Evolutionary conservation across 208 protist species (phyloP).

Genomic region (Acanthamoeba royreba): DNA sequence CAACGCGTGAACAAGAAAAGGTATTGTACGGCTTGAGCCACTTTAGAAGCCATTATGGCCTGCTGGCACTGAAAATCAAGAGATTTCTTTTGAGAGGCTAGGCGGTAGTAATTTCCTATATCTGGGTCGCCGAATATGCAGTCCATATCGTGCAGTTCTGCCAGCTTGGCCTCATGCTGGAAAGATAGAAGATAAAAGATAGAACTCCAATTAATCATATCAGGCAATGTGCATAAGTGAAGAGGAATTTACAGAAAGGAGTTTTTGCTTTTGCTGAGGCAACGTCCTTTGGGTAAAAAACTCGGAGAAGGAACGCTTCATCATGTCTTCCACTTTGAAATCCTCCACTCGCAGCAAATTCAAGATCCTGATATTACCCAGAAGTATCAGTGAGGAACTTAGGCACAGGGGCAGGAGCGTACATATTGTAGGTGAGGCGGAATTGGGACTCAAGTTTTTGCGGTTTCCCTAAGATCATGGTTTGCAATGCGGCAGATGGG

Average conservation of each 20-base stretch:
- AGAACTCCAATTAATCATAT: too few relatives aligned
- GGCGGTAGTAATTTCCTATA: slow-evolving; percentile 72
- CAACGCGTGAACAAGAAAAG: too few relatives aligned
- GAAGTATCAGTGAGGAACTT: too few relatives aligned
- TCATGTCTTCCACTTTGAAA: slow-evolving; percentile 83
- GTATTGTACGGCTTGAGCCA: neutral
- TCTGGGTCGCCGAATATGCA: slow-evolving; percentile 72
- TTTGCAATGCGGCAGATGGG: slow-evolving; percentile 50
- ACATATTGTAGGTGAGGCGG: slow-evolving; percentile 90
- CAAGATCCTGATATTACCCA: too few relatives aligned
- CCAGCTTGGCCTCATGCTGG: slow-evolving; percentile 10
- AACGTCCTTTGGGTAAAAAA: slow-evolving; percentile 54
- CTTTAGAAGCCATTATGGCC: slow-evolving; percentile 41
- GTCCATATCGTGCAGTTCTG: neutral
- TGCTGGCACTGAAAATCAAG: slow-evolving; percentile 11
- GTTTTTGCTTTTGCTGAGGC: slow-evolving; percentile 8
- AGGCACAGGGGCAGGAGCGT: neutral
- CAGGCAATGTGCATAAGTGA: too few relatives aligned
- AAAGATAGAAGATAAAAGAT: too few relatives aligned
- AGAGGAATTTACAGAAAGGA: neutral
- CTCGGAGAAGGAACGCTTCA: slow-evolving; percentile 82
- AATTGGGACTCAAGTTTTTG: slow-evolving; percentile 82
- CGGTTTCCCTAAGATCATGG: slow-evolving; percentile 81
- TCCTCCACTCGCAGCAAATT: slow-evolving; percentile 87
- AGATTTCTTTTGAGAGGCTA: slow-evolving; percentile 35